phyloP scores from a whole-genome alignment of 176 grass and related monocot species.

The Musa acuminata region DNA sequence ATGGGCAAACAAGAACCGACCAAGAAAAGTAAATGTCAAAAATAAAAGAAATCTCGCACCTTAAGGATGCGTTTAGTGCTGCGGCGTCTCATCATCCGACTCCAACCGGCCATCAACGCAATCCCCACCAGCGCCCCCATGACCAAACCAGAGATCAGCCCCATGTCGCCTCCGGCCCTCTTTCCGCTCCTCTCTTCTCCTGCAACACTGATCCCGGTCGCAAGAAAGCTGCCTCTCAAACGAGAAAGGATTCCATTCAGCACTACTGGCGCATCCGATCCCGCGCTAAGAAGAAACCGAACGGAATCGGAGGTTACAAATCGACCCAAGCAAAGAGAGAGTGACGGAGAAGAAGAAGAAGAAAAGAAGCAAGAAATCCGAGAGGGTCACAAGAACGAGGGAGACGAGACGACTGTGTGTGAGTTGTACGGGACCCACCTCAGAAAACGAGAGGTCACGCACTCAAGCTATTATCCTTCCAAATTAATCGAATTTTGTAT shows the following conservation, averaged over 20 bases:
- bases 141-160: constrained; percentile 71
- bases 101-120: constrained; percentile 66
- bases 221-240: neutral
- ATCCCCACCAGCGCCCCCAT: constrained; percentile 64
- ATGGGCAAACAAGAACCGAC: neutral
- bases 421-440: too few species aligned
- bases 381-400: too few species aligned
- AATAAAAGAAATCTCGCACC: constrained; percentile 20
- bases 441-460: too few species aligned
- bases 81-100: constrained; percentile 53
- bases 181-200: neutral
- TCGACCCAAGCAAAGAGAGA: neutral
- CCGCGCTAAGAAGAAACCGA: neutral
- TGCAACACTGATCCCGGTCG: neutral
- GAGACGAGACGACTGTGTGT: too few species aligned
- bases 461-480: too few species aligned
- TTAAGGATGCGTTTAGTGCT: constrained; percentile 48
- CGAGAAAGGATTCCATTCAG: neutral
- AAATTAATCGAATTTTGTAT: too few species aligned
- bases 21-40: neutral
- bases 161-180: constrained; percentile 30
- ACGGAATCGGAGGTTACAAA: neutral
- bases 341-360: neutral
- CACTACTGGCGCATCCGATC: neutral
- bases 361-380: too few species aligned